These are phyloP conservation scores for Nigrograna mackinnonii DNA, from an alignment of 2,329 filamentous ascomycete genomes.

Conservation along the genomic window DNA sequence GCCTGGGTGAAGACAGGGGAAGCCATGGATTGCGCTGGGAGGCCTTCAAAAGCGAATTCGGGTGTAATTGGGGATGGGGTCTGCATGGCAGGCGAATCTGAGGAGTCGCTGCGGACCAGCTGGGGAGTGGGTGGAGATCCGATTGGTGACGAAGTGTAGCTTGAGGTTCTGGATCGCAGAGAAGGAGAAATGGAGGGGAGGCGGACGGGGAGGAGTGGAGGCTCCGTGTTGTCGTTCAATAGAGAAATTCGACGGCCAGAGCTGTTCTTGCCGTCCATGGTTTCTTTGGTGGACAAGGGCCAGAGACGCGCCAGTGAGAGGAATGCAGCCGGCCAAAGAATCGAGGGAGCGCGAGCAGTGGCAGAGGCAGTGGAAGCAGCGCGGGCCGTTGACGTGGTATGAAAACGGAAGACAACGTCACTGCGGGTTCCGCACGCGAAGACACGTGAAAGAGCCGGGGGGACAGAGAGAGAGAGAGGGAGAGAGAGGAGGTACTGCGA, in stretches of 20 bases:
- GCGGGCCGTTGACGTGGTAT: slow-evolving; percentile 1
- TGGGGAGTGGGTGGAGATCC: slow-evolving; percentile 51
- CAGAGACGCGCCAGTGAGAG: slow-evolving; percentile 28
- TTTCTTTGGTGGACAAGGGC: slow-evolving; percentile 26
- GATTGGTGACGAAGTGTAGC: slow-evolving; percentile 51
- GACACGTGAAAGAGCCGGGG: slow-evolving; percentile 5
- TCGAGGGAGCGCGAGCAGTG: not conserved
- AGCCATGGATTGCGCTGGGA: slow-evolving; percentile 19
- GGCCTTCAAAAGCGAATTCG: slow-evolving; percentile 35
- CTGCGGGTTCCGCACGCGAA: not conserved
- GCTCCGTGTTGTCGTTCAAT: slow-evolving; percentile 50
- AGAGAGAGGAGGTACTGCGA: not conserved
- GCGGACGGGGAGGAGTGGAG: slow-evolving; percentile 32
- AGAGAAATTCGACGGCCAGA: slow-evolving; percentile 54
- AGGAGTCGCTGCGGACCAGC: slow-evolving; percentile 50
- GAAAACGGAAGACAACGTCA: not conserved
- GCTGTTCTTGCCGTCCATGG: slow-evolving; percentile 57
- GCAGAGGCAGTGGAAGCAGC: not conserved
- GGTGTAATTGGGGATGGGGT: slow-evolving; percentile 54
- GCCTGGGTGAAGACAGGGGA: slow-evolving; percentile 31
- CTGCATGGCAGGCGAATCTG: slow-evolving; percentile 47
- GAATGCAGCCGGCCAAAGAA: slow-evolving; percentile 9
- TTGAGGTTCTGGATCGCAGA: slow-evolving; percentile 44
- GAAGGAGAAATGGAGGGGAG: slow-evolving; percentile 39
- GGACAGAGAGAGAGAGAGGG: not conserved